Evolutionary conservation across 257 asterid species (phyloP).

Genomic region (Catharanthus roseus): DNA sequence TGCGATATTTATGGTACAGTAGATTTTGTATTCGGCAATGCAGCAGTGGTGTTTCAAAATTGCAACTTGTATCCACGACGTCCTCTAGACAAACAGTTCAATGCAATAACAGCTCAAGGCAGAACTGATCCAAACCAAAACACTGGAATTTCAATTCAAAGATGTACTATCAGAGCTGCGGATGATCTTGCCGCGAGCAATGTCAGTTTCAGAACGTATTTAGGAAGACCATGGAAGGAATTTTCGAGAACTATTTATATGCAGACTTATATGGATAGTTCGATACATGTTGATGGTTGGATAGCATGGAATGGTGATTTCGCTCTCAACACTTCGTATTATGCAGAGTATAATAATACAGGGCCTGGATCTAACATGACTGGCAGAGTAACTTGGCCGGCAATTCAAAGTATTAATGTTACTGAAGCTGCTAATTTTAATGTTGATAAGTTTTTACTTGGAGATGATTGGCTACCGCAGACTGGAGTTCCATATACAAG

Average conservation of each 20-base stretch:
- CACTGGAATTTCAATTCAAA: constrained; percentile 69
- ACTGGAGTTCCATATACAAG: constrained; percentile 42
- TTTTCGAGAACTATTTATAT: constrained; percentile 56
- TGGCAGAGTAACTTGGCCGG: constrained; percentile 69
- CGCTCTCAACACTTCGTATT: constrained; percentile 57
- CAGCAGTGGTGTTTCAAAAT: constrained; percentile 54
- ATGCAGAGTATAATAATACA: constrained; percentile 50
- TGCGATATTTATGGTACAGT: constrained; percentile 77
- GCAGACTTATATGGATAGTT: constrained; percentile 41
- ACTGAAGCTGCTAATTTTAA: constrained; percentile 58
- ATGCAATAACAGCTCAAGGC: constrained; percentile 76
- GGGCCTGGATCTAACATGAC: constrained; percentile 58
- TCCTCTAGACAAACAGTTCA: constrained; percentile 55
- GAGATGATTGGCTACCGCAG: constrained; percentile 58
- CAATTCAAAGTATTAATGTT: constrained; percentile 33
- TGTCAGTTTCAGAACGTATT: constrained; percentile 28
- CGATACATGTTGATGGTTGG: constrained; percentile 56
- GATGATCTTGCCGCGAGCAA: constrained; percentile 37
- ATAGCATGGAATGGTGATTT: constrained; percentile 58
- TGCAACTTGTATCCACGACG: constrained; percentile 60
- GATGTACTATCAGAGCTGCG: constrained; percentile 48
- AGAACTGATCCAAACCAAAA: constrained; percentile 65
- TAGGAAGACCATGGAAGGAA: constrained; percentile 83
- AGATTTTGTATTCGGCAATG: constrained; percentile 82
- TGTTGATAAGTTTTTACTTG: constrained; percentile 37